phyloP scores from a whole-genome alignment of 352 stramenopile genomes.

The Plasmopara muralis region DNA sequence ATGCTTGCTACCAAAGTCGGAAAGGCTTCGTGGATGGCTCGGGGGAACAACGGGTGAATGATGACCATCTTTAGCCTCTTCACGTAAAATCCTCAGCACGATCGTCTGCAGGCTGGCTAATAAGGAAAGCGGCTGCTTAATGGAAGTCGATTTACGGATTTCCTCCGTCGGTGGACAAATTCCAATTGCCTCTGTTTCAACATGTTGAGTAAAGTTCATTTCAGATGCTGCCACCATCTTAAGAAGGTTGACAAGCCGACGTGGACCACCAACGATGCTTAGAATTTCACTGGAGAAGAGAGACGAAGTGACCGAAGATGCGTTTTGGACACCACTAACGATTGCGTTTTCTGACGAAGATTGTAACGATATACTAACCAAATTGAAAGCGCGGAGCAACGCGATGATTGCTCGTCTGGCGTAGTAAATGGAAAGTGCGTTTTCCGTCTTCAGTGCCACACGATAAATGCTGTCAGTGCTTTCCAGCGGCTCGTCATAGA shows the following conservation, averaged over 20 bases:
- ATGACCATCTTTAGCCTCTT: constrained; percentile 42
- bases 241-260: constrained; percentile 72
- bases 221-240: constrained; percentile 79
- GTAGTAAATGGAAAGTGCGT: constrained; percentile 79
- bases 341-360: not conserved
- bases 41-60: no score
- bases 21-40: no score
- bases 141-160: constrained; percentile 5
- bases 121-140: constrained; percentile 32
- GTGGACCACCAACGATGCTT: constrained; percentile 48
- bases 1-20: no score
- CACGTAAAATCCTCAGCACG: constrained; percentile 43
- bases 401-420: constrained; percentile 47
- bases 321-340: constrained; percentile 11
- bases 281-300: constrained; percentile 37
- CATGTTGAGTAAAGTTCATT: constrained; percentile 40
- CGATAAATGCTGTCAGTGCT: constrained; percentile 68
- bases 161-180: not conserved
- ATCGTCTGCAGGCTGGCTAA: constrained; percentile 47
- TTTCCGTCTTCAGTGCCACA: constrained; percentile 69
- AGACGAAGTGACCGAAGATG: constrained; percentile 4
- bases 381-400: constrained; percentile 23
- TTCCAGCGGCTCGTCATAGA: constrained; percentile 73
- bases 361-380: not conserved
- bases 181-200: constrained; percentile 8